Conservation (phyloP, 495 filamentous ascomycete species). For the Staphylotrichum tortipilum region DNA sequence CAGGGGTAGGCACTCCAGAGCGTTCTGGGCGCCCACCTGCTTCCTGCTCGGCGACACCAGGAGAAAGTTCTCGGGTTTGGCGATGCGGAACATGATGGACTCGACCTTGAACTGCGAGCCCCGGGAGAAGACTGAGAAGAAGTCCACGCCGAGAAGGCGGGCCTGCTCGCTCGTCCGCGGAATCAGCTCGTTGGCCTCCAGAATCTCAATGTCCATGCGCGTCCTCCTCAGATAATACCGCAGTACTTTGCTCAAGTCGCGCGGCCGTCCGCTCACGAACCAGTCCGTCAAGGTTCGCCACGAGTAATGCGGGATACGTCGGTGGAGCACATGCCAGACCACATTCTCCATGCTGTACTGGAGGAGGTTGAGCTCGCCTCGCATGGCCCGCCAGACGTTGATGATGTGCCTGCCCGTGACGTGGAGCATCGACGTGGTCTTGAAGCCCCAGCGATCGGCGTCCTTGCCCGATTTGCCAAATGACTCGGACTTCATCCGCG, state of each 20-base stretch:
- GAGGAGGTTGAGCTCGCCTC: constrained; percentile 75
- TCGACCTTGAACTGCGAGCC: constrained; percentile 98
- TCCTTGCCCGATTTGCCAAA: constrained; percentile 78
- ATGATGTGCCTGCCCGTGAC: constrained; percentile 92
- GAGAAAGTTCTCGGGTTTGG: constrained; percentile 91
- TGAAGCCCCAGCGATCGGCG: constrained; percentile 84
- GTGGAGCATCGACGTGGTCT: constrained; percentile 75
- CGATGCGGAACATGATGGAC: constrained; percentile 96
- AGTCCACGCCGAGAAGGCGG: constrained; percentile 85
- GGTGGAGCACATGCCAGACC: constrained; percentile 82
- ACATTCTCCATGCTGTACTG: constrained; percentile 98
- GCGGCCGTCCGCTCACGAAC: constrained; percentile 59
- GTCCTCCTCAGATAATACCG: constrained; percentile 71
- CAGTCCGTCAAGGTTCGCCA: constrained; percentile 70
- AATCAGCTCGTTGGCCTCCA: constrained; percentile 84
- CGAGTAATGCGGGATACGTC: constrained; percentile 83
- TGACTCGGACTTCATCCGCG: constrained; percentile 73
- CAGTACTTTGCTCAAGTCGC: constrained; percentile 64
- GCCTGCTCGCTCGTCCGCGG: constrained; percentile 91
- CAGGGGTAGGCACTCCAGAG: constrained; percentile 85
- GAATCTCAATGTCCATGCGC: constrained; percentile 77
- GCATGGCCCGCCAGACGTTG: constrained; percentile 97
- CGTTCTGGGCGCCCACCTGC: constrained; percentile 91
- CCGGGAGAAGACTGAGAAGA: constrained; percentile 86
- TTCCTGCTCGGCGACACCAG: constrained; percentile 81